Evolutionary conservation across 1,139 yeast genomes (phyloP), one percentile per base, ranked within the genome.

Genomic region (Magnusiomyces paraingens): DNA sequence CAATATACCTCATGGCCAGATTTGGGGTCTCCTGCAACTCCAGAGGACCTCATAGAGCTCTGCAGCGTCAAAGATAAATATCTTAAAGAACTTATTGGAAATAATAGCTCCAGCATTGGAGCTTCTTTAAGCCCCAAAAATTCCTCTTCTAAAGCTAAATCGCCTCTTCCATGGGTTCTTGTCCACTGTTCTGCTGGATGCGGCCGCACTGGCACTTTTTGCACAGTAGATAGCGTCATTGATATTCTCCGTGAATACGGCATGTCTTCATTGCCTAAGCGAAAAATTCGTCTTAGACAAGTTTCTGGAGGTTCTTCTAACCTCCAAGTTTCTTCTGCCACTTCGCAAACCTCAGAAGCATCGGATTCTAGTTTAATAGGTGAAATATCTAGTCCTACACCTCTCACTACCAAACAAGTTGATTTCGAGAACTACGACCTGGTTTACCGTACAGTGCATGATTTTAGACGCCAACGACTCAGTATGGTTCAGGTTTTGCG

Each of bases 171-270:
- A 2, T 55, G 57, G 57, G 71, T 84, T 0, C 69, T 86, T 32
- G 87, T 87, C 10, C 96, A 89, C 67, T 88, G 96, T 67, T 83
- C 91, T 3, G 96, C 96, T 0, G 96, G 96, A 0, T 88, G 96
- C 69, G 96, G 96, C 2, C 78, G 96, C 60, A 88, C 96, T 0
- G 96, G 96, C 1, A 87, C 91, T 0, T 85, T 87, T 59, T 84
- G 90, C 56, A 78, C 94, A 0, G 76, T 86, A 41, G 96, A 88
- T 68, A 74, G 85, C 15, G 72, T 86, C 26, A 65, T 84, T 40
- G 81, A 79, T 57, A 67, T 80, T 11, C 63, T 79, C 49, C 55
- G 56, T 21, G 65, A 58, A 12, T 61, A 58, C 18, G 60, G 40
- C 22, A 52, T 50, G 49, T 44, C 40, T 32, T 20, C 18, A 18